phyloP scores from a whole-genome alignment of 1,139 yeast genomes.

The Debaryomyces sp. region DNA sequence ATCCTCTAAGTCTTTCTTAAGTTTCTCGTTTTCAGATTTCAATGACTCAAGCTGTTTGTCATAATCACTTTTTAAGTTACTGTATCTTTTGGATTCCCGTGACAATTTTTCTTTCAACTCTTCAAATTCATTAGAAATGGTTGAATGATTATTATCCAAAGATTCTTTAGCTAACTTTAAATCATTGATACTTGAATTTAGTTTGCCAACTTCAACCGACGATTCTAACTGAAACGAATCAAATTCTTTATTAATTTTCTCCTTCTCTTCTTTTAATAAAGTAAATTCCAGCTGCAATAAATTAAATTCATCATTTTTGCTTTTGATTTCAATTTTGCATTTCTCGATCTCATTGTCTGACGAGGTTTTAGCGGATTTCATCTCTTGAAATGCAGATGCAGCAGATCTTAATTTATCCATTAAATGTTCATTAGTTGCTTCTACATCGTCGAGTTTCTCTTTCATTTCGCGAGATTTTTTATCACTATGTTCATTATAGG shows the following conservation, averaged over 20 bases:
- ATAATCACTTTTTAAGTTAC: slow-evolving; percentile 3
- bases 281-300: slow-evolving; percentile 18
- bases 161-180: slow-evolving; percentile 6
- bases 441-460: slow-evolving; percentile 29
- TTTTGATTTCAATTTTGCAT: slow-evolving; percentile 6
- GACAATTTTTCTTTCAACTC: slow-evolving; percentile 4
- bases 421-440: slow-evolving; percentile 37
- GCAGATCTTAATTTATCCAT: slow-evolving; percentile 52
- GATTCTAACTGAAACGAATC: slow-evolving; percentile 11
- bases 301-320: slow-evolving; percentile 17
- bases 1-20: slow-evolving; percentile 11
- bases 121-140: background rate
- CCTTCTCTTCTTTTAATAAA: slow-evolving; percentile 17
- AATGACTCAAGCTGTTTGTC: slow-evolving; percentile 2
- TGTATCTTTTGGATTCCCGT: slow-evolving; percentile 3
- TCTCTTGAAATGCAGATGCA: slow-evolving; percentile 45
- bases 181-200: slow-evolving; percentile 4
- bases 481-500: slow-evolving; percentile 16
- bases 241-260: slow-evolving; percentile 12
- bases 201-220: background rate
- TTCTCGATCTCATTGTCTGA: slow-evolving; percentile 17
- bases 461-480: slow-evolving; percentile 22
- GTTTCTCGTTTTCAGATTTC: slow-evolving; percentile 11
- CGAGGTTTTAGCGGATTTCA: slow-evolving; percentile 29
- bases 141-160: slow-evolving; percentile 1